Conservation (phyloP, 176 grass and related monocot genomes). For the Musa troglodytarum region DNA sequence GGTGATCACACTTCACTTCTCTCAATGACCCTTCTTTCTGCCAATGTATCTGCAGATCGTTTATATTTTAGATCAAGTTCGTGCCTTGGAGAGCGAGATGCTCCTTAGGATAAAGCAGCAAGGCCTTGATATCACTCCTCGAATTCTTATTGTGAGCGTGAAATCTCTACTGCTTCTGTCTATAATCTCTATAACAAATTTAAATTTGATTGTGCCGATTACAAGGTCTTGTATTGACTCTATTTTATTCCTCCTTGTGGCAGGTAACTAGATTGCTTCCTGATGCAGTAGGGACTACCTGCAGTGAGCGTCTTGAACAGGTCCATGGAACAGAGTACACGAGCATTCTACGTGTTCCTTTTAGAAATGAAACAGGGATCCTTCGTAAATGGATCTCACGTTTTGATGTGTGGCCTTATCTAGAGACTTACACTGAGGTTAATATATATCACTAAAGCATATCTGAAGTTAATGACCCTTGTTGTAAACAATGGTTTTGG, state of each 20-base stretch:
- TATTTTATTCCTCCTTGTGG: conserved; percentile 4
- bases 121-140: conserved; percentile 87
- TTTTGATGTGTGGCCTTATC: conserved; percentile 97
- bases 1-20: neutral
- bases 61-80: conserved; percentile 98
- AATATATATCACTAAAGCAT: neutral
- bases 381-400: conserved; percentile 94
- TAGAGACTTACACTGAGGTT: conserved; percentile 91
- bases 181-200: neutral
- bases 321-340: conserved; percentile 84
- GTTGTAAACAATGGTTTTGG: neutral
- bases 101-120: conserved; percentile 98
- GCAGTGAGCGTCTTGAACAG: conserved; percentile 68
- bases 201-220: neutral
- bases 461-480: neutral
- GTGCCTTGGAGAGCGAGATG: conserved; percentile 91
- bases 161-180: neutral
- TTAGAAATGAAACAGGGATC: conserved; percentile 71
- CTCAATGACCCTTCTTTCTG: neutral
- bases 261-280: conserved; percentile 94
- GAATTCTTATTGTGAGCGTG: conserved; percentile 80
- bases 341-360: conserved; percentile 89
- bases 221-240: neutral
- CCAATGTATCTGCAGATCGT: conserved; percentile 49
- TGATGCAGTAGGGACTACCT: conserved; percentile 93